Percentiles rank a stretch among this genome's conserved stretches.
Conservation (phyloP, 208 protist genomes). For the Naegleria gruberi region DNA sequence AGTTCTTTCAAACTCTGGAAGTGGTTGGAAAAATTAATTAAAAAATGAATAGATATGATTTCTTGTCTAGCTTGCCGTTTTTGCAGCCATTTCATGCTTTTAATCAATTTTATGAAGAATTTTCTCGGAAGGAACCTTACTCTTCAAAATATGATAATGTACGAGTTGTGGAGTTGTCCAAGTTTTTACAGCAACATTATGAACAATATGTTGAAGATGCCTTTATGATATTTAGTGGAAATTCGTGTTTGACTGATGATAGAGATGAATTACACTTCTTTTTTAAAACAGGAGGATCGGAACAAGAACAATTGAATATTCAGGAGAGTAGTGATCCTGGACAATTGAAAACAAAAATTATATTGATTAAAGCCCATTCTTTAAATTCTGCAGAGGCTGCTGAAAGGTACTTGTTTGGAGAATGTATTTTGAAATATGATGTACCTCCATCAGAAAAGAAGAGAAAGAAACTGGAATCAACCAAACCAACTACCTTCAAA, state of each 20-base stretch:
- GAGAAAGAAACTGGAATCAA: neutral
- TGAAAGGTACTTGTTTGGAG: neutral
- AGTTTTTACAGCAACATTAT: neutral
- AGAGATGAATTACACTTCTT: neutral
- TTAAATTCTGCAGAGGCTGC: neutral
- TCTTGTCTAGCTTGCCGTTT: neutral
- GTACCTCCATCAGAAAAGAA: neutral
- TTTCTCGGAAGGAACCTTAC: neutral
- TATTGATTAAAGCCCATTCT: neutral
- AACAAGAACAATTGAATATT: too few relatives aligned
- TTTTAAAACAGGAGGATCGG: neutral
- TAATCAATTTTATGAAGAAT: neutral
- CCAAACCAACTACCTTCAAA: neutral
- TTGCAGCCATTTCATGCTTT: neutral
- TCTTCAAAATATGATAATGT: neutral
- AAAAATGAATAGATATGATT: neutral
- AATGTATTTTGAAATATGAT: neutral
- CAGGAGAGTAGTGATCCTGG: neutral
- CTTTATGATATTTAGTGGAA: neutral
- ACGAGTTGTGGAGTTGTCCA: neutral
- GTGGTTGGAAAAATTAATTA: neutral
- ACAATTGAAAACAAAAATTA: neutral
- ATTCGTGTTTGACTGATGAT: neutral
- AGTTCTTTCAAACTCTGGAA: too few relatives aligned
- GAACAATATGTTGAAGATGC: neutral